Percentiles rank a stretch among this genome's conserved stretches.
Evolutionary conservation across 257 asterid species (phyloP).

Genomic region (Oldenlandia corymbosa): DNA sequence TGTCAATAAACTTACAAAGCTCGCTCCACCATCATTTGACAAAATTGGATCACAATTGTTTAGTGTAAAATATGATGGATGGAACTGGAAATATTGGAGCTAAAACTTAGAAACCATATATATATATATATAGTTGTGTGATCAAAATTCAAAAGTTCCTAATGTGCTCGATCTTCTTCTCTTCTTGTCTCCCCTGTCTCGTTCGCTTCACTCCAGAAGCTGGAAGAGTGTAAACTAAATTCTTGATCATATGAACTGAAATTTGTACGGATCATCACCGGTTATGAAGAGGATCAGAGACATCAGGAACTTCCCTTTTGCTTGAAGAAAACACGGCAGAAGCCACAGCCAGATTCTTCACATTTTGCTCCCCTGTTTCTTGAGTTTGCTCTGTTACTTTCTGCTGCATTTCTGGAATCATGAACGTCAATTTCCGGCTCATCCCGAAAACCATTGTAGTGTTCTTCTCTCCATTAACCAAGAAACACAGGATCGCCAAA

Average conservation of each 20-base stretch:
- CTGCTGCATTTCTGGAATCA: conserved; percentile 4
- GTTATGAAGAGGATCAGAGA: conserved; percentile 41
- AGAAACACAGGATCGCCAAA: conserved; percentile 12
- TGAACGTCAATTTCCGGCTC: conserved; percentile 10
- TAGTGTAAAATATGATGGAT: too few species aligned
- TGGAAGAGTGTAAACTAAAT: too few species aligned
- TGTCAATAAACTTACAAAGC: too few species aligned
- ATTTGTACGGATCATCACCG: conserved; percentile 5
- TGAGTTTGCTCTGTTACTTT: not conserved
- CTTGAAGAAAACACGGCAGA: conserved; percentile 23
- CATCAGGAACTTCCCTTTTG: conserved; percentile 45
- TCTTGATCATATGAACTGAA: not conserved
- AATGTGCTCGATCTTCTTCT: too few species aligned
- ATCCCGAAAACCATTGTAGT: conserved; percentile 16
- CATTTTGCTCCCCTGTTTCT: conserved; percentile 7
- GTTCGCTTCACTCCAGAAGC: too few species aligned
- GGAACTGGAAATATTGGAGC: too few species aligned
- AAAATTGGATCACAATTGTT: too few species aligned
- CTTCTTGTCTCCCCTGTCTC: too few species aligned
- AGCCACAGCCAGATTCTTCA: conserved; percentile 15
- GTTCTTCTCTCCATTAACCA: conserved; percentile 20
- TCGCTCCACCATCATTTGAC: too few species aligned
- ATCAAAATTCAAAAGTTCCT: too few species aligned
- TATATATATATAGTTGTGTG: too few species aligned
- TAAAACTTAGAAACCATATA: too few species aligned